A percentile compares a stretch with the other conserved stretches of the same genome.
These are phyloP conservation scores for Leccinum huronense DNA, from an alignment of 1,284 basidiomycete species.

Conservation along the genomic window DNA sequence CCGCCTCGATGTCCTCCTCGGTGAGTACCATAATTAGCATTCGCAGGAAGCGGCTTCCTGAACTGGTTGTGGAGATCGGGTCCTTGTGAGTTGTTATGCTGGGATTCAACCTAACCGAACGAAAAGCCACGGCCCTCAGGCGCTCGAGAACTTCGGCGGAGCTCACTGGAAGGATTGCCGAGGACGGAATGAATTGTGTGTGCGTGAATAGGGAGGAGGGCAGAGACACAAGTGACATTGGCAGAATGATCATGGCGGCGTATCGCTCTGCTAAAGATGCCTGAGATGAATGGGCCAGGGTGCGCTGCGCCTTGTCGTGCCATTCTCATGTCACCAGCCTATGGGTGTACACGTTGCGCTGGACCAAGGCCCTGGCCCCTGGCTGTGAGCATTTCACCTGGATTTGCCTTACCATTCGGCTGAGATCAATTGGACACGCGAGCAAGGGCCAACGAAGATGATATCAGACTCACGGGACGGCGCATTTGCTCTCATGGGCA, in stretches of 20 bases:
- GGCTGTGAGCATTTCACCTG: slow-evolving; percentile 23
- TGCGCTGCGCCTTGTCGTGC: slow-evolving; percentile 20
- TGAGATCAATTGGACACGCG: slow-evolving; percentile 18
- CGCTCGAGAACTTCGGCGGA: slow-evolving; percentile 19
- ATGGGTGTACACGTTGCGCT: slow-evolving; percentile 22
- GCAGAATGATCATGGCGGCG: slow-evolving; percentile 19
- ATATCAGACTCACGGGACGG: slow-evolving; percentile 19
- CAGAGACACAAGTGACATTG: slow-evolving; percentile 12
- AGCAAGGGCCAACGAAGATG: slow-evolving; percentile 20
- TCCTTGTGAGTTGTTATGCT: slow-evolving; percentile 23
- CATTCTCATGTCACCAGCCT: slow-evolving; percentile 28
- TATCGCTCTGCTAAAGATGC: slow-evolving; percentile 10
- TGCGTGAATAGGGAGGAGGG: slow-evolving; percentile 5
- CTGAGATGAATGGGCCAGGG: slow-evolving; percentile 22
- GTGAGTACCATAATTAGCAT: slow-evolving; percentile 26
- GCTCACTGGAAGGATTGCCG: slow-evolving; percentile 15
- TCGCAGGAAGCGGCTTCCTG: slow-evolving; percentile 22
- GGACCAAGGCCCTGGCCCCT: slow-evolving; percentile 14
- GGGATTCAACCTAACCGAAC: slow-evolving; percentile 28
- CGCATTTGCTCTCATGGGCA: slow-evolving; percentile 20
- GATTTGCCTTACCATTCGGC: slow-evolving; percentile 13
- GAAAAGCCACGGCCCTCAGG: slow-evolving; percentile 25
- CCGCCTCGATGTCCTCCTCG: slow-evolving; percentile 25
- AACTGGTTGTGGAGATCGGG: slow-evolving; percentile 15
- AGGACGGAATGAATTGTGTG: slow-evolving; percentile 16